Base-by-base conservation (phyloP, 1,284 basidiomycete genomes). In the Puccinia triticina region DNA sequence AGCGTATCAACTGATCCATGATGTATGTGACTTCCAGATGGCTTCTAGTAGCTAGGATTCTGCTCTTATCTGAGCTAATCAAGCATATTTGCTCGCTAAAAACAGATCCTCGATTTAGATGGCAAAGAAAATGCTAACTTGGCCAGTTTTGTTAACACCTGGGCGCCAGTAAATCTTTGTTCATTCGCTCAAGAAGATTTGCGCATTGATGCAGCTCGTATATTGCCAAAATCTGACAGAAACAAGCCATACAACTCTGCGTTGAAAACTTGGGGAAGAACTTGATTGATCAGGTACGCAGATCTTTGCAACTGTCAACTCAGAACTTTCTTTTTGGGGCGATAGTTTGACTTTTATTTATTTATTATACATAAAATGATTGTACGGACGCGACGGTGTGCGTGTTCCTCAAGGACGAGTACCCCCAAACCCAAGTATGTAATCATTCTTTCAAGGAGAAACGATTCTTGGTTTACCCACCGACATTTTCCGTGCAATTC, bases 261-360 rank as follows among this genome's bases (percentile, higher is more conserved):
- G 85, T 89, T 74, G 94, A 95, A 88, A 95, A 95, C 87, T 90
- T 95, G 34, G 83, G 53, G 37, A 83, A 87, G 88, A 96, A 95
- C 87, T 88, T 96, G 76, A 94, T 95, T 75, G 95, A 94, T 87
- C 92, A 92, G 85, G 96, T 96, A 86, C 94, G 96, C 87, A 97
- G 1, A 50, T 50, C 43, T 50, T 32, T 48, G 32, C 34, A 40
- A 32, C 26, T 75, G 12, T 37, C 11, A 34, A 21, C 37, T n/a
- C 11, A 69, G 12, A 69, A 69, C 32, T 34, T 34, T 67, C 2
- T 18, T 40, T 32, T 14, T 32, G 5, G 40, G n/a, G n/a, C 2
- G 3, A 21, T 40, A 34, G 18, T 57, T 37, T 18, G n/a, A n/a
- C n/a, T n/a, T n/a, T n/a, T n/a, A n/a, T n/a, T n/a, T n/a, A n/a